Conservation (phyloP, 768 basidiomycete genomes). For the Hemileccinum impolitum region DNA sequence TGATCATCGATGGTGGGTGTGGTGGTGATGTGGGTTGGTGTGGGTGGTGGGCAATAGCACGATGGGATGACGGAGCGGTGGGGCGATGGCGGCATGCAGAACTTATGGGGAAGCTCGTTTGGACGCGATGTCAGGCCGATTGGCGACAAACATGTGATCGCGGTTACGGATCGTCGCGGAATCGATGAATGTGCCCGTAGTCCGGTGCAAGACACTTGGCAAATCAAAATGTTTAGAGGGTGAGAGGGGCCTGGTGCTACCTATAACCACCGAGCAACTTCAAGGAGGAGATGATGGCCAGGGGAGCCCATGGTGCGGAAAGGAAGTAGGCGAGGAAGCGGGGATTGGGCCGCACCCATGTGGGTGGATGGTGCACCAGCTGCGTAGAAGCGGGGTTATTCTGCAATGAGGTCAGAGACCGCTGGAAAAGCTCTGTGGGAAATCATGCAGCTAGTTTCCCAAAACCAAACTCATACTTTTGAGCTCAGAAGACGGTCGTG, state of each 20-base stretch:
- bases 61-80: too few species aligned
- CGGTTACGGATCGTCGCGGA: constrained; percentile 2
- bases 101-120: neutral
- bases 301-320: neutral
- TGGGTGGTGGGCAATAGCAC: too few species aligned
- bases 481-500: neutral
- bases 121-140: neutral
- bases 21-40: neutral
- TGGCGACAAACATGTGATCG: neutral
- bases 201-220: neutral
- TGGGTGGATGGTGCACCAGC: neutral
- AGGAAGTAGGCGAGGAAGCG: neutral
- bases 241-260: neutral
- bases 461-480: neutral
- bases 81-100: neutral
- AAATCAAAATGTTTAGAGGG: neutral
- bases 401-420: neutral
- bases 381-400: neutral
- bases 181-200: neutral
- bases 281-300: neutral
- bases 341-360: neutral
- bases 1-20: neutral
- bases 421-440: neutral
- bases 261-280: neutral
- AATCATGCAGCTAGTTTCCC: neutral